Base-by-base conservation (phyloP, 768 basidiomycete genomes). In the Dioszegia aurantiaca region DNA sequence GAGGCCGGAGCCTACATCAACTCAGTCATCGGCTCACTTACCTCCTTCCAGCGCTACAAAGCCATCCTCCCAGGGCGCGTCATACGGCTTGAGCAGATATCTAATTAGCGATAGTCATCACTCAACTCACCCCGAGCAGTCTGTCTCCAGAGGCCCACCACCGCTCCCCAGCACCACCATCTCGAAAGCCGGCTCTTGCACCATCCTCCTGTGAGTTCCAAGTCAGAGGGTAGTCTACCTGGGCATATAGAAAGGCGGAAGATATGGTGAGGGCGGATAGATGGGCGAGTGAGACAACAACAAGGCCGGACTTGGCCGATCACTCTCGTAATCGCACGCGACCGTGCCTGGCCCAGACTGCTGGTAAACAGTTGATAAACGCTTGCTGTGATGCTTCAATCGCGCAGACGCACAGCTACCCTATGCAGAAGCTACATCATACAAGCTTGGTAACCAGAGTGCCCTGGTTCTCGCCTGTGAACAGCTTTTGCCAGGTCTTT, bases 111-210 rank as follows among this genome's bases (percentile, higher is more conserved):
- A 39, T 24, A 10, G 5, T 14, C 11, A 19, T 24, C n/a, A n/a
- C n/a, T 57, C 44, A 43, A 82, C 86, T 64, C 74, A 90, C 91
- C 84, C 87, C 26, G 88, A 89, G 62, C 95, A 77, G 78, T 97
- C 89, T 23, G 86, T 87, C 77, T 97, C 93, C 66, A 86, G 82
- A 8, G 90, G 90, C 47, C 93, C 93, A 43, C 93, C 93, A 56
- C 91, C 90, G 65, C 85, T 83, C 46, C 86, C 93, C 4, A 78
- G 55, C 8, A 76, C 74, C 12, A 78, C 56, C 27, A 78, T 64
- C 59, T 78, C 78, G 51, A 78, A 78, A 10, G 58, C 62, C 0
- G 69, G 68, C 28, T 64, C 48, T 42, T 21, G 24, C 45, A 14
- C 6, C 19, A 39, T 44, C 43, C 33, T 14, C 14, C 33, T 33